Evolutionary conservation across 1,284 basidiomycete genomes (phyloP).

Genomic region (Ganoderma boninense): DNA sequence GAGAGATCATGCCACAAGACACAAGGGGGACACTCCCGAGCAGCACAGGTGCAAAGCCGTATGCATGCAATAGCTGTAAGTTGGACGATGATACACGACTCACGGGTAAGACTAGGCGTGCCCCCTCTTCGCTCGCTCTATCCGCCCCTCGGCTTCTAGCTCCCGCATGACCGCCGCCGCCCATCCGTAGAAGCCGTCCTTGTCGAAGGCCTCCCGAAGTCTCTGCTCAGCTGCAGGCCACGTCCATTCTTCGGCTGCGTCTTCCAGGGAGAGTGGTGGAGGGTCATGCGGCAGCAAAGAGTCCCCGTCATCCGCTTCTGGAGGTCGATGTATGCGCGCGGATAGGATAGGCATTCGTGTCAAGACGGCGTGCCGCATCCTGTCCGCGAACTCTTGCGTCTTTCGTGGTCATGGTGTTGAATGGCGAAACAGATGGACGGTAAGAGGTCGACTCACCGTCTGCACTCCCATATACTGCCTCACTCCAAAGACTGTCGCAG

Average conservation of each 20-base stretch:
- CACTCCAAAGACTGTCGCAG: slow-evolving; percentile 46
- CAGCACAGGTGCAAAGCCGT: neutral
- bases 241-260: slow-evolving; percentile 46
- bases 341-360: slow-evolving; percentile 57
- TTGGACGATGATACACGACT: neutral
- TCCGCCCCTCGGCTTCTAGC: slow-evolving; percentile 59
- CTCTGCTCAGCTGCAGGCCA: slow-evolving; percentile 61
- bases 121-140: slow-evolving; percentile 51
- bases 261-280: slow-evolving; percentile 13
- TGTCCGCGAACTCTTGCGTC: slow-evolving; percentile 63
- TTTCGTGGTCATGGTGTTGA: slow-evolving; percentile 32
- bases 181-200: slow-evolving; percentile 64
- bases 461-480: slow-evolving; percentile 50
- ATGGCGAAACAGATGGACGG: neutral
- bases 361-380: slow-evolving; percentile 56
- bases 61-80: neutral
- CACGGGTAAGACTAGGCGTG: slow-evolving; percentile 28
- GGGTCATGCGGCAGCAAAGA: slow-evolving; percentile 11
- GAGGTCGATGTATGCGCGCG: slow-evolving; percentile 57
- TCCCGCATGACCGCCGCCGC: slow-evolving; percentile 57
- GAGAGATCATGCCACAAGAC: neutral
- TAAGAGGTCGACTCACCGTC: slow-evolving; percentile 43
- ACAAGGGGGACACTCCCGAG: neutral
- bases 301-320: slow-evolving; percentile 46
- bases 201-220: slow-evolving; percentile 60